A percentile compares a stretch with the other conserved stretches of the same genome.
Conservation (phyloP, 192 early-diverging fungal genomes). For the Entophlyctis helioformis region DNA sequence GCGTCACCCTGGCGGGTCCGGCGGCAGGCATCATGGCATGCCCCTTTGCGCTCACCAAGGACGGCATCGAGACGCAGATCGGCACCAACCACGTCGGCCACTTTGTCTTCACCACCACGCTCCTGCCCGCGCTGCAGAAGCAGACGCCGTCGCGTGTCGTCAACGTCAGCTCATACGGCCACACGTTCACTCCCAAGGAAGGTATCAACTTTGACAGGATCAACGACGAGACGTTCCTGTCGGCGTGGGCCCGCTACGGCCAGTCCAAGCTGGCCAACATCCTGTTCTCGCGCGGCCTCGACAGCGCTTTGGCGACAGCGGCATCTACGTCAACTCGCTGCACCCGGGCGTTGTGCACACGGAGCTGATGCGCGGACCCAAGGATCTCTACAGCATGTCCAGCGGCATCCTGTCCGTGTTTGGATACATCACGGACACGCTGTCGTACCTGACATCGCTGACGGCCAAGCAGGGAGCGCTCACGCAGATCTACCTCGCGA, state of each 20-base stretch:
- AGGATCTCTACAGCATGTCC: constrained; percentile 3
- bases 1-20: constrained; percentile 38
- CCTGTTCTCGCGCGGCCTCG: too few species aligned
- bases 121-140: constrained; percentile 14
- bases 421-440: too few species aligned
- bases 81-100: too few species aligned
- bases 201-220: constrained; percentile 33
- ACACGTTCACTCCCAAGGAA: constrained; percentile 10
- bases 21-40: constrained; percentile 52
- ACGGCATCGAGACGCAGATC: constrained; percentile 51
- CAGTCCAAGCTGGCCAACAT: too few species aligned
- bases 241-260: too few species aligned
- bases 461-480: constrained; percentile 10
- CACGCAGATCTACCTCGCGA: constrained; percentile 8
- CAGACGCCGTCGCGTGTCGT: constrained; percentile 13
- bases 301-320: too few species aligned
- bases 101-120: constrained; percentile 19
- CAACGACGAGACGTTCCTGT: too few species aligned
- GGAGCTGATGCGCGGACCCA: constrained; percentile 21
- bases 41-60: constrained; percentile 32
- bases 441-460: too few species aligned
- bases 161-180: constrained; percentile 23
- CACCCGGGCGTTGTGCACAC: constrained; percentile 44
- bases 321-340: constrained; percentile 23
- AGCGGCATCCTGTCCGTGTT: not conserved